These are phyloP conservation scores for Diaporthe citrichinensis DNA, from an alignment of 2,329 filamentous ascomycete species.

Conservation along the genomic window DNA sequence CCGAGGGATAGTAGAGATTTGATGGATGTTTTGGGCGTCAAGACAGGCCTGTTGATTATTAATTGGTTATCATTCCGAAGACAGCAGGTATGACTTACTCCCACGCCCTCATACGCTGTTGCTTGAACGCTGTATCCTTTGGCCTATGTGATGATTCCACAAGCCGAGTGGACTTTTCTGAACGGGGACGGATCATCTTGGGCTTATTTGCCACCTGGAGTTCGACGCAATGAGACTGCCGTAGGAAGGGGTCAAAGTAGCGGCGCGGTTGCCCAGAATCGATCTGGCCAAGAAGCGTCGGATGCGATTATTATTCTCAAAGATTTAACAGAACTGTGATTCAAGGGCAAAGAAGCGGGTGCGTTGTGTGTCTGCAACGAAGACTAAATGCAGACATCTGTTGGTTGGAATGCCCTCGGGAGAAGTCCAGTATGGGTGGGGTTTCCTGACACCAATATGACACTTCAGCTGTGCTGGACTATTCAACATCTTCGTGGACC, in stretches of 20 bases:
- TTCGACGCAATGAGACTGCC: too few species aligned
- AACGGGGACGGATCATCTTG: not conserved
- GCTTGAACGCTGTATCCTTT: not conserved
- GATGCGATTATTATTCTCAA: not conserved
- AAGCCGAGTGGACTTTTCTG: not conserved
- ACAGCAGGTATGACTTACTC: not conserved
- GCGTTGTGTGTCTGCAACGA: too few species aligned
- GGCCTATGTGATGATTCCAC: not conserved
- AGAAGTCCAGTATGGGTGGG: not conserved
- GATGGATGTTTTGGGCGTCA: not conserved
- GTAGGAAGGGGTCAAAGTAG: too few species aligned
- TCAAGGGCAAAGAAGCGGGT: too few species aligned
- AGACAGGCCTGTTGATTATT: not conserved
- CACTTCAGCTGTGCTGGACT: not conserved
- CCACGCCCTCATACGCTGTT: conserved; percentile 3
- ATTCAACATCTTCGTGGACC: not conserved
- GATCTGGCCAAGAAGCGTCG: too few species aligned
- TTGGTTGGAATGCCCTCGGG: too few species aligned
- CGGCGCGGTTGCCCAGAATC: not conserved
- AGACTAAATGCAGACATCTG: not conserved
- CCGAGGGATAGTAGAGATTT: not conserved
- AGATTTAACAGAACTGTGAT: too few species aligned
- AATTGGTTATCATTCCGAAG: not conserved
- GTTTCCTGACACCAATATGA: not conserved
- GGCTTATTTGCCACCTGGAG: not conserved